phyloP scores from a whole-genome alignment of 352 stramenopile species.

The Pythium sukuiense region DNA sequence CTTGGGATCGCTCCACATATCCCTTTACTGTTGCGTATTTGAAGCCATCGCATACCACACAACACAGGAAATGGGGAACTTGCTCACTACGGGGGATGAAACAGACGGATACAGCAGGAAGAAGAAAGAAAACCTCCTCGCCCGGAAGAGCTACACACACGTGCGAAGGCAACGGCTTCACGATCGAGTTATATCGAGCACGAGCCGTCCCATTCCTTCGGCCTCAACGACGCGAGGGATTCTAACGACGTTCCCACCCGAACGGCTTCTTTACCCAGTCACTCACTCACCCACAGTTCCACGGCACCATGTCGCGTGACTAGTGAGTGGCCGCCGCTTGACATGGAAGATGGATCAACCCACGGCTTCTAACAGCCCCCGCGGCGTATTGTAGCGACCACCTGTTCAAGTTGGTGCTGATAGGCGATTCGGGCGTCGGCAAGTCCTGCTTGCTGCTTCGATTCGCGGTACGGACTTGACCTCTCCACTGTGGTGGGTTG shows the following conservation, averaged over 20 bases:
- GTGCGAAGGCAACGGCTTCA: slow-evolving; percentile 8
- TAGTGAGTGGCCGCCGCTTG: slow-evolving; percentile 45
- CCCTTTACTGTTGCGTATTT: not conserved
- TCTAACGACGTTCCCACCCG: not conserved
- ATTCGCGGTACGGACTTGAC: slow-evolving; percentile 85
- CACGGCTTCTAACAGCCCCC: not conserved
- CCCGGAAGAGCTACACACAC: slow-evolving; percentile 2
- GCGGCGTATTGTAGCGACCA: slow-evolving; percentile 72
- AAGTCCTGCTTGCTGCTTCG: slow-evolving; percentile 98
- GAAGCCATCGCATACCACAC: slow-evolving; percentile 11
- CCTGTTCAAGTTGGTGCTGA: slow-evolving; percentile 98
- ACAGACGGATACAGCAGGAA: slow-evolving; percentile 25
- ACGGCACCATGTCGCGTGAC: slow-evolving; percentile 66
- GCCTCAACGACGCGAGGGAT: not conserved
- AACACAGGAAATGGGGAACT: slow-evolving; percentile 21
- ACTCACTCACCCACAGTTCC: slow-evolving; percentile 1
- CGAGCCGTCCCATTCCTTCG: not conserved
- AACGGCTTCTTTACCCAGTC: slow-evolving; percentile 4
- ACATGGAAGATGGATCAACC: slow-evolving; percentile 6
- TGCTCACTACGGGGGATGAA: slow-evolving; percentile 20
- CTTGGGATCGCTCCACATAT: slow-evolving; percentile 4
- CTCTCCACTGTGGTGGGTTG: not conserved
- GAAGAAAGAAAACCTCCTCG: slow-evolving; percentile 8
- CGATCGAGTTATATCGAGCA: slow-evolving; percentile 14
- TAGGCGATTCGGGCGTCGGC: slow-evolving; percentile 97